Evolutionary conservation across 306 rosid genomes (phyloP).

Genomic region (Rosa rugosa): DNA sequence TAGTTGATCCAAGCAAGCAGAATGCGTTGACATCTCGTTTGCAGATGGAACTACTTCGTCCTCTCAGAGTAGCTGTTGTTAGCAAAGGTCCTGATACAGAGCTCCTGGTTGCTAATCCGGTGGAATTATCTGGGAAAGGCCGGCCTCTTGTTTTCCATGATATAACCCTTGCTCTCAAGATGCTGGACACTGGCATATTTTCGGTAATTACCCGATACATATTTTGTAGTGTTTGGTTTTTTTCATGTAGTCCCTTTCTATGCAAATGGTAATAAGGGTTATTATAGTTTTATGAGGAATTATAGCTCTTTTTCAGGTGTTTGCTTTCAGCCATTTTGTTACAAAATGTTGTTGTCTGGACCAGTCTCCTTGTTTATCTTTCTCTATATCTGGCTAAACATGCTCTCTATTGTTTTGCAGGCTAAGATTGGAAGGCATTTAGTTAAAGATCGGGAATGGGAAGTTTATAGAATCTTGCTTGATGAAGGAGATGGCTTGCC

Average conservation of each 20-base stretch:
- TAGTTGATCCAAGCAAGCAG: slow-evolving; percentile 79
- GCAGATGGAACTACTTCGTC: slow-evolving; percentile 69
- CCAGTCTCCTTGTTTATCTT: slow-evolving; percentile 11
- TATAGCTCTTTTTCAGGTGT: neutral
- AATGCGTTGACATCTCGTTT: slow-evolving; percentile 62
- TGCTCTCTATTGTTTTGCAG: slow-evolving; percentile 39
- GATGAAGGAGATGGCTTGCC: slow-evolving; percentile 70
- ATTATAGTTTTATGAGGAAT: neutral
- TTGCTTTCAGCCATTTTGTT: neutral
- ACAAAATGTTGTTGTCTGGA: neutral
- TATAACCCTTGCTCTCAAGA: slow-evolving; percentile 84
- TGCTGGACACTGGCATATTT: slow-evolving; percentile 67
- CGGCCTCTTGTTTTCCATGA: slow-evolving; percentile 89
- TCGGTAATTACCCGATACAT: slow-evolving; percentile 53
- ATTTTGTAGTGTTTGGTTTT: neutral
- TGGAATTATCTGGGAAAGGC: slow-evolving; percentile 88
- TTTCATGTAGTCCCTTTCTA: neutral
- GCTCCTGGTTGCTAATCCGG: slow-evolving; percentile 90
- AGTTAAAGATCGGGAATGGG: slow-evolving; percentile 84
- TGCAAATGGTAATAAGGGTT: neutral
- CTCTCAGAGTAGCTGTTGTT: slow-evolving; percentile 75
- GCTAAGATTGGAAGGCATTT: slow-evolving; percentile 78
- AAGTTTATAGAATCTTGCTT: slow-evolving; percentile 84
- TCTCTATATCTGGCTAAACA: neutral
- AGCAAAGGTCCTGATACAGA: slow-evolving; percentile 88